Evolutionary conservation across 2,329 filamentous ascomycete genomes (phyloP), one percentile per base, ranked within the genome.

Genomic region (Nemania serpens): DNA sequence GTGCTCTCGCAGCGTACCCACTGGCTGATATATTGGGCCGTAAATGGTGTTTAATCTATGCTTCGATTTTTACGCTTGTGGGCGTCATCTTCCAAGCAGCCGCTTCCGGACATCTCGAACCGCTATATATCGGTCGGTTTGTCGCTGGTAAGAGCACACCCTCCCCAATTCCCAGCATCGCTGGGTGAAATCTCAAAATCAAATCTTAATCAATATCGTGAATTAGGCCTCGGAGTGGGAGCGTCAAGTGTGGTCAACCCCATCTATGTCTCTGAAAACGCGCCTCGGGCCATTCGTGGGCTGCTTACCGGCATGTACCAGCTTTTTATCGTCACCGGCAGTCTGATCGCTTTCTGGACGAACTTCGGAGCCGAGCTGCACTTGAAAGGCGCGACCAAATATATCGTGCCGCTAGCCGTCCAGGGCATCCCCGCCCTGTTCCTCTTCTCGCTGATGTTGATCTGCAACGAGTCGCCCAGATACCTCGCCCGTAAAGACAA

Each of bases 391-490:
- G 51, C 64, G 10, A 66, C 65, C 11, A 68, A 71, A 66, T 88
- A 84, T 72, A 79, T 87, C 51, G 79, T 88, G 1, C 87, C 88
- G 0, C 79, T 90, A 7, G 80, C 83, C 43, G 79, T 89, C 68
- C 88, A 90, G 71, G 84, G 81, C 18, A 77, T 90, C 1, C 87
- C 88, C 0, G 85, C 86, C 3, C 67, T 85, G 5, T 74, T 88
- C 22, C 79, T 90, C 2, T 80, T 87, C 62, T 53, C 76, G 43
- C 81, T 84, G 67, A 90, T 90, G 84, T 70, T 84, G 2, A 74
- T 88, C 48, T 87, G 84, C 78, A 82, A 84, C 68, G 87, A 90
- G 68, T 88, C 84, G 0, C 86, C 86, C 3, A 80, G 87, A 48
- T 89, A 84, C 79, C 79, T 89, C 2, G 87, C 86, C 18, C 85